Conservation (phyloP, 1,139 yeast species). For the Hyphopichia wangnamkhiaoensis region DNA sequence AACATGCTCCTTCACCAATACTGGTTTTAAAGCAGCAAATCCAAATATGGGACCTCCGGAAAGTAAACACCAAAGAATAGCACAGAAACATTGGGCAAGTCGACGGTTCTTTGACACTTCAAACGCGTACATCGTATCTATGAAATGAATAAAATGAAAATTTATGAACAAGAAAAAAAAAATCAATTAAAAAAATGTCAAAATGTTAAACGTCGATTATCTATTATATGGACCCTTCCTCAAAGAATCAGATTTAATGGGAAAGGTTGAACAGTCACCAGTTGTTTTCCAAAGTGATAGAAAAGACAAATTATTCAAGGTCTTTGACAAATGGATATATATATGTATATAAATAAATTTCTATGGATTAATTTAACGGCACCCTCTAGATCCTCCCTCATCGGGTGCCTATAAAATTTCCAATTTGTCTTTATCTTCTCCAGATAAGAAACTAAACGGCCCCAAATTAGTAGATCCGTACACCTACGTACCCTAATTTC, state of each 20-base stretch:
- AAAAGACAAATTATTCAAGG: too few species aligned
- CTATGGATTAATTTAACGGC: too few species aligned
- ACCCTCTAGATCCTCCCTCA: too few species aligned
- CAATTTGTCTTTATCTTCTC: background rate
- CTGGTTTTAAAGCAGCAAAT: conserved; percentile 50
- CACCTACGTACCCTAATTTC: background rate
- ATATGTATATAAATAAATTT: too few species aligned
- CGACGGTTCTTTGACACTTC: conserved; percentile 20
- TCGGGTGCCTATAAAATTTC: too few species aligned
- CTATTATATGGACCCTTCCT: too few species aligned
- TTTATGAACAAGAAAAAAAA: background rate
- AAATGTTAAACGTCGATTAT: background rate
- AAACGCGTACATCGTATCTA: conserved; percentile 15
- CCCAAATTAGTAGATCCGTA: background rate
- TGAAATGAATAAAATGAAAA: background rate
- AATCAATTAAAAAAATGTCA: too few species aligned
- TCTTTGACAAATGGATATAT: too few species aligned
- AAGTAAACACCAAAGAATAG: conserved; percentile 44
- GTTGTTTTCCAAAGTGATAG: too few species aligned
- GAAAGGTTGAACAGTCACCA: too few species aligned
- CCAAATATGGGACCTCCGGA: conserved; percentile 52
- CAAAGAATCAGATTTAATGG: too few species aligned
- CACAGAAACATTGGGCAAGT: conserved; percentile 32
- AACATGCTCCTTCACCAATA: conserved; percentile 39
- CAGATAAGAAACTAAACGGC: background rate